Evolutionary conservation across 176 grass and related monocot species (phyloP), one percentile per base, ranked within the genome.

Genomic region (Otatea glauca): DNA sequence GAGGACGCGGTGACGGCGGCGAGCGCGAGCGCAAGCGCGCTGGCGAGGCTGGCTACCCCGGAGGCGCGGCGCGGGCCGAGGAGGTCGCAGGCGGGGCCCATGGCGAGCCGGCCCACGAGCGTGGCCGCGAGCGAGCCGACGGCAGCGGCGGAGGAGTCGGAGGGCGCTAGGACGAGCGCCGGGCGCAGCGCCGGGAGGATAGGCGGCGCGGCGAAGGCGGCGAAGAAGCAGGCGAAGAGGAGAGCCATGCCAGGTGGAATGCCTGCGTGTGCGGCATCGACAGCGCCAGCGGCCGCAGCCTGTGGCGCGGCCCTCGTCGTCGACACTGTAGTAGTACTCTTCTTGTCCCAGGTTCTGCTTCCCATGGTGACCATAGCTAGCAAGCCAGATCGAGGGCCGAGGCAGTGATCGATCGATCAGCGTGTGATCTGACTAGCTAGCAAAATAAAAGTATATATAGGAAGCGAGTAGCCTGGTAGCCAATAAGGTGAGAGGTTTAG

Each of bases 201-300:
- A 5, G 93, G 91, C 9, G 91, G 88, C 17, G 87, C 88, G 0
- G 93, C 88, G 81, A 96, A 93, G 87, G 91, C 86, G 18, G 93
- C 89, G 80, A 96, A 93, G 86, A 84, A 96, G 76, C 93, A 93
- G 2, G 91, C 76, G 86, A 96, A 96, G 51, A 96, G 94, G 91
- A 96, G 44, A 96, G 72, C 94, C 94, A 96, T 3, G 94, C 82
- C 2, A 96, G 90, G 83, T 96, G 94, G 94, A 96, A 96, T 24
- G 91, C 94, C 48, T 90, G 94, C 84, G 88, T 93, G 88, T 93
- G 94, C n/a, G 91, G 81, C 12, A 55, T 81, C 1, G 67, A 78
- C 25, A 86, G 68, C 39, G 84, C 79, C 12, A 89, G 68, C 2
- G 84, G 83, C 14, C 86, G 88, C 1, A 96, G 80, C 65, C 94